Evolutionary conservation across 2,329 filamentous ascomycete species (phyloP).

Genomic region (Daldinia sp.): DNA sequence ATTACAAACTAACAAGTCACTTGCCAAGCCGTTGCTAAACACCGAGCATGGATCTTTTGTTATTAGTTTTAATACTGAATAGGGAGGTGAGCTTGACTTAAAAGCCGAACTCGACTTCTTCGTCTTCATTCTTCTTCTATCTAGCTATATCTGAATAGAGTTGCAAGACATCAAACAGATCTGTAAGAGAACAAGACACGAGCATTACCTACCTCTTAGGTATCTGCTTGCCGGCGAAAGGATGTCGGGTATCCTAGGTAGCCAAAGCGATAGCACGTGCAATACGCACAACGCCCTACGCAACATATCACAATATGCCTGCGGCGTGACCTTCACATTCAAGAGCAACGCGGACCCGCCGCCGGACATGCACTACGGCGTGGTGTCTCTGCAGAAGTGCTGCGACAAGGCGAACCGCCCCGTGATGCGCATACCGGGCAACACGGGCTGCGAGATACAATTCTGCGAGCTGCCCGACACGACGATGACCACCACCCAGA

Average conservation of each 20-base stretch:
- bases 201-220: not conserved
- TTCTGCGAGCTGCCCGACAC: constrained; percentile 41
- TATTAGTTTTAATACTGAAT: not conserved
- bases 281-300: constrained; percentile 46
- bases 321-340: constrained; percentile 45
- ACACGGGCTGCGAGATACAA: constrained; percentile 48
- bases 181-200: not conserved
- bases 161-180: not conserved
- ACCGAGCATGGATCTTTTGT: not conserved
- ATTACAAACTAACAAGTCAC: not conserved
- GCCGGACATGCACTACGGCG: constrained; percentile 45
- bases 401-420: constrained; percentile 38
- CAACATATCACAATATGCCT: constrained; percentile 44
- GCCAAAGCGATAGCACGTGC: constrained; percentile 41
- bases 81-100: not conserved
- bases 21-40: constrained; percentile 1
- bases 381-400: constrained; percentile 42
- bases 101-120: not conserved
- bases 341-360: constrained; percentile 37
- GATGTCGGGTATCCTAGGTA: constrained; percentile 2
- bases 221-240: too few species aligned
- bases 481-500: constrained; percentile 35
- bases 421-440: constrained; percentile 45
- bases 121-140: too few species aligned
- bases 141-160: not conserved